Evolutionary conservation across 2,329 filamentous ascomycete species (phyloP), one percentile per base, ranked within the genome.

Genomic region (Beauveria sp.): DNA sequence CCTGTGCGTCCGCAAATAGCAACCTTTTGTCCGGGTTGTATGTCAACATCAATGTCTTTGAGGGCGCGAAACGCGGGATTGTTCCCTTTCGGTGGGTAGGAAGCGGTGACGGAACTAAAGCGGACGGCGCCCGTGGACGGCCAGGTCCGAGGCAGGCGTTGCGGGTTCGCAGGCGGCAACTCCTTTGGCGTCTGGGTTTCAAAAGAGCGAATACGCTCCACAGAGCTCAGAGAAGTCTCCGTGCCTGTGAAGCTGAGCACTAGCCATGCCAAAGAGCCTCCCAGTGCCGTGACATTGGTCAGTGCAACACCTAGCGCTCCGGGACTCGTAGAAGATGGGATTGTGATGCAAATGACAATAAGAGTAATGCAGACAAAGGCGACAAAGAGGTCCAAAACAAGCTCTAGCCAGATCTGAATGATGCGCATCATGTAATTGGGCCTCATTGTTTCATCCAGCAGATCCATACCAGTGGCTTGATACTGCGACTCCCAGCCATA

Each of bases 331-430:
- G 46, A 69, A 26, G 58, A 45, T 3, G 63, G 64, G 5, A 81
- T 66, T 43, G 62, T 53, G 2, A 81, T 75, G 1, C 78, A 76
- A 1, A 82, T 66, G 1, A 61, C 70, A 9, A 83, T 76, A 2
- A 83, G 65, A 1, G 80, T 65, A 0, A 77, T 72, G 1, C 78
- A 78, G 34, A 83, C 71, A 1, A 66, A 74, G 0, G 79, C 75
- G 0, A 80, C 76, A 6, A 68, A 54, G 2, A 82, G 65, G 61
- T 82, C 78, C 10, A 83, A 65, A 0, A 79, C 77, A 0, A 83
- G 67, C 0, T 71, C 75, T 1, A 82, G 70, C 79, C 80, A 83
- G 28, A 76, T 70, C 62, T 83, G 81, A 12, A 82, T 76, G 24
- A 75, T 74, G 57, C 73, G 77, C 12, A 81, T 71, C 10, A 81